These are phyloP conservation scores for Suhomyces ambrosiae DNA, from an alignment of 1,139 yeast species.

Conservation along the genomic window DNA sequence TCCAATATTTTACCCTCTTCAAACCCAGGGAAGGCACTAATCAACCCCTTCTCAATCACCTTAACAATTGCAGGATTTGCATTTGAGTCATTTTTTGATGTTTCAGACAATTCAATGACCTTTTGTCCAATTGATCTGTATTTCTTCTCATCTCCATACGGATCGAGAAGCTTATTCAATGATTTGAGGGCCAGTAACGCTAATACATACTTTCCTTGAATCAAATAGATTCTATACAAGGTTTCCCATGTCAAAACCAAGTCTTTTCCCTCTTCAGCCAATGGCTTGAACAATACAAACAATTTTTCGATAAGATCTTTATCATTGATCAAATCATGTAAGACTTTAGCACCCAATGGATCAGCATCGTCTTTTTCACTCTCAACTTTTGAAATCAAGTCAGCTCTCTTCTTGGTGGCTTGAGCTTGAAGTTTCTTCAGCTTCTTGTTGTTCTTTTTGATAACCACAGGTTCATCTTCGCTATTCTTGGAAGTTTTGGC, in stretches of 20 bases:
- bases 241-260: constrained; percentile 40
- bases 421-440: constrained; percentile 38
- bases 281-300: constrained; percentile 32
- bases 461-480: constrained; percentile 22
- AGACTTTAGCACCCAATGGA: constrained; percentile 48
- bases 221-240: constrained; percentile 40
- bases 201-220: constrained; percentile 48
- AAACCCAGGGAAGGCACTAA: constrained; percentile 36
- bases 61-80: constrained; percentile 47
- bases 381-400: constrained; percentile 43
- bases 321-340: constrained; percentile 29
- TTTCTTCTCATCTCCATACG: constrained; percentile 19
- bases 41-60: constrained; percentile 48
- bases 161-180: constrained; percentile 34
- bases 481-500: constrained; percentile 20
- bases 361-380: constrained; percentile 50
- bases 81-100: constrained; percentile 27
- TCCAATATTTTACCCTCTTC: constrained; percentile 15
- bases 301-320: constrained; percentile 35
- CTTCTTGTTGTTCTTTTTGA: constrained; percentile 31
- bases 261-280: constrained; percentile 38
- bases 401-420: constrained; percentile 39
- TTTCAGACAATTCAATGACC: constrained; percentile 29
- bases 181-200: constrained; percentile 47
- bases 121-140: constrained; percentile 26